Evolutionary conservation across 495 filamentous ascomycete genomes (phyloP), one percentile per base, ranked within the genome.

Genomic region (Aspergillus olivimuriae): DNA sequence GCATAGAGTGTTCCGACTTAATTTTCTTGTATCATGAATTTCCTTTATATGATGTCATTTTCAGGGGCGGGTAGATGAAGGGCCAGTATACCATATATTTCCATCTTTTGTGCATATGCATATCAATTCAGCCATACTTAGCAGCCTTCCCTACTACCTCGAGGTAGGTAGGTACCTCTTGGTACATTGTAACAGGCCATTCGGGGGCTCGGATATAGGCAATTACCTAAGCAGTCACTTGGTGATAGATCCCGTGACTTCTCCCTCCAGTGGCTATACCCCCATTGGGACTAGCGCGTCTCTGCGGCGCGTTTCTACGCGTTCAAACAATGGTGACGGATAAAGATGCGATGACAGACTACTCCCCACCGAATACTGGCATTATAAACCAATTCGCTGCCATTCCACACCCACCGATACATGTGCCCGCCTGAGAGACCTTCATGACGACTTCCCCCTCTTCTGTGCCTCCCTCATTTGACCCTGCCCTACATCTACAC

Each of bases 401-500:
- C 21, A 21, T 10, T 4, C 9, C 26, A 33, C 6, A 21, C 23
- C 12, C 30, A 14, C 23, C 19, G 3, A 34, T 9, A 43, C 11
- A 43, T 14, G 38, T 44, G 42, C 44, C 47, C 44, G 44, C 38
- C 35, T 36, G 44, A 38, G 49, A 44, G 51, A 14, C 44, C 59
- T 62, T 54, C 47, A 65, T 72, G 65, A 60, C 62, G 51, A 56
- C 53, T 19, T 62, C 65, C 15, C 62, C 65, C 33, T 56, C 65
- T 24, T 48, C 53, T 23, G 40, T 59, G 23, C 62, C 68, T 6
- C 63, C 73, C 4, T 77, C 74, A 10, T 77, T 77, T 40, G 75
- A 78, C 46, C 75, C 75, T 15, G 72, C 73, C 36, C 44, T 76
- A 22, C 57, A 71, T 44, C 69, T 78, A 21, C 67, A 76, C 51